A percentile compares a stretch with the other conserved stretches of the same genome.
Evolutionary conservation across 345 rosid genomes (phyloP).

Genomic region (Eucalyptus sp.): DNA sequence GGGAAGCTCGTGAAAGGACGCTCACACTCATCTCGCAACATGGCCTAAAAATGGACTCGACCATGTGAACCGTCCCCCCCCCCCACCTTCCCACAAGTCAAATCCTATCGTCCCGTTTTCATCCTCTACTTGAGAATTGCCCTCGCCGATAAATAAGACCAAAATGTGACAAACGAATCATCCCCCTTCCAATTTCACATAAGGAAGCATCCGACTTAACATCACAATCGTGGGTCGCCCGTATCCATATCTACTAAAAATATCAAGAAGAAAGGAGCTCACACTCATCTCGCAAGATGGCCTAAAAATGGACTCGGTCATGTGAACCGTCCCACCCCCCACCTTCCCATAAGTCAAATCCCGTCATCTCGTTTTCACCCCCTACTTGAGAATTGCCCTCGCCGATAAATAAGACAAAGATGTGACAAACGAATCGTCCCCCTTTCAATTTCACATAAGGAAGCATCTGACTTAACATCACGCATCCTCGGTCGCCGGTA

Average conservation of each 20-base stretch:
- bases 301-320: neutral
- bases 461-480: neutral
- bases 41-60: neutral
- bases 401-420: neutral
- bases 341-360: neutral
- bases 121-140: neutral
- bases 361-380: neutral
- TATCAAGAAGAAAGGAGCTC: neutral
- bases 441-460: neutral
- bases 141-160: neutral
- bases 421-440: neutral
- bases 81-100: neutral
- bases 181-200: neutral
- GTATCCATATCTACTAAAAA: neutral
- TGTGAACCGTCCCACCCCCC: neutral
- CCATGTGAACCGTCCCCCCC: neutral
- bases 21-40: neutral
- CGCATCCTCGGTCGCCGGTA: neutral
- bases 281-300: neutral
- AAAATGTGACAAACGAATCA: neutral
- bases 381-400: neutral
- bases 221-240: neutral
- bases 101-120: neutral
- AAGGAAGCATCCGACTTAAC: neutral
- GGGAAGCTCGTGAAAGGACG: neutral